These are phyloP conservation scores for Pseudotulostoma volvatum DNA, from an alignment of 495 filamentous ascomycete genomes.

Conservation along the genomic window DNA sequence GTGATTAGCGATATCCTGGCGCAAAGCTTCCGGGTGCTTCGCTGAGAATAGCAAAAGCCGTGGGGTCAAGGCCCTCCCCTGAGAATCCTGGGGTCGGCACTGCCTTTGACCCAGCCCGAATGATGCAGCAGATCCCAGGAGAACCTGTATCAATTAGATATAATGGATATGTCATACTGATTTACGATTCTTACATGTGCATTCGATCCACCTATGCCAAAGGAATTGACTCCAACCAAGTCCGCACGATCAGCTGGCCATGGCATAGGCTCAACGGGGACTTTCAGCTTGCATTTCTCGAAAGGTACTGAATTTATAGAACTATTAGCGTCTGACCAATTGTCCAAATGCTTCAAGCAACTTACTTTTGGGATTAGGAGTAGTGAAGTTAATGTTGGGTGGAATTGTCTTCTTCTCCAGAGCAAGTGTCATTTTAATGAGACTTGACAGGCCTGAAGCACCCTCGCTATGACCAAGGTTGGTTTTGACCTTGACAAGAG, in stretches of 20 bases:
- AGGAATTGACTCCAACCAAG: slow-evolving; percentile 45
- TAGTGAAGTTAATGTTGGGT: slow-evolving; percentile 25
- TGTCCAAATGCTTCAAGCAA: too few relatives aligned
- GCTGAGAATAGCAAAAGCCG: neutral
- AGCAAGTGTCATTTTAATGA: slow-evolving; percentile 40
- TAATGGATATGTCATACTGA: too few relatives aligned
- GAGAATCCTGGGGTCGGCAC: too few relatives aligned
- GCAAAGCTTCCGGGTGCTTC: slow-evolving; percentile 3
- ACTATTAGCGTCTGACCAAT: too few relatives aligned
- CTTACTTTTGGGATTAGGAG: slow-evolving; percentile 12
- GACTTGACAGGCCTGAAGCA: slow-evolving; percentile 34
- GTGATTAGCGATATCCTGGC: slow-evolving; percentile 13
- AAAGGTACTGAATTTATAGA: slow-evolving; percentile 8
- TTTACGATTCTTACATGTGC: slow-evolving; percentile 13
- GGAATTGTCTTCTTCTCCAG: slow-evolving; percentile 32
- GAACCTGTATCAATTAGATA: neutral
- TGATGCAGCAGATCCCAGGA: slow-evolving; percentile 1
- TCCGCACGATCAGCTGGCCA: slow-evolving; percentile 9
- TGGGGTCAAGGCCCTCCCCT: neutral
- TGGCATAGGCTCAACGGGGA: slow-evolving; percentile 13
- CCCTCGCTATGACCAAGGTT: slow-evolving; percentile 38
- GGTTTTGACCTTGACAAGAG: slow-evolving; percentile 25
- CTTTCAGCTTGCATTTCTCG: slow-evolving; percentile 10
- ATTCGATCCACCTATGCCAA: slow-evolving; percentile 50
- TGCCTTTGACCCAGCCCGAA: too few relatives aligned